Conservation (phyloP, 2,329 filamentous ascomycete genomes). For the Dendryphion nanum region DNA sequence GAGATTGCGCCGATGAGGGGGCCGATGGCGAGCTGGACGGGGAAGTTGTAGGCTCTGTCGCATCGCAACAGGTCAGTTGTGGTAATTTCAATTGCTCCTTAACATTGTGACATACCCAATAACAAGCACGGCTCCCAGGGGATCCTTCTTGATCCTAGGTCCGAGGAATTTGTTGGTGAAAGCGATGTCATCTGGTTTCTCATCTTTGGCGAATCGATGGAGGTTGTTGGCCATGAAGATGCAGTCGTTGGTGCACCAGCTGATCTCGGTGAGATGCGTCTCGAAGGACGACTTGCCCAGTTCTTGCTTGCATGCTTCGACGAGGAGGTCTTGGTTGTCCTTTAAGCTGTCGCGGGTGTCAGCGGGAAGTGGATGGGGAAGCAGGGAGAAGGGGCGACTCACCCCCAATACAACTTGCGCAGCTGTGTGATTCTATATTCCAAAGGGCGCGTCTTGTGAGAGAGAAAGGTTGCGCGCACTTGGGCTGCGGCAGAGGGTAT, state of each 20-base stretch:
- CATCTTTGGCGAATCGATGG: conserved; percentile 79
- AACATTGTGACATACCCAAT: conserved; percentile 66
- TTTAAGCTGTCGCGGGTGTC: conserved; percentile 52
- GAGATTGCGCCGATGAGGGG: conserved; percentile 88
- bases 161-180: conserved; percentile 67
- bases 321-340: conserved; percentile 71
- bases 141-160: conserved; percentile 81
- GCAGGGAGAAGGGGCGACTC: conserved; percentile 13
- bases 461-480: conserved; percentile 45
- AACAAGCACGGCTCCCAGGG: conserved; percentile 76
- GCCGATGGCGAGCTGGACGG: conserved; percentile 73
- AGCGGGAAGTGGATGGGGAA: neutral
- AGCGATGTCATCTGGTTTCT: conserved; percentile 68
- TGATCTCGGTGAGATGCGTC: conserved; percentile 69
- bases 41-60: conserved; percentile 84
- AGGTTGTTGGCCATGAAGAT: conserved; percentile 75
- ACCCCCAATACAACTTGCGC: conserved; percentile 91
- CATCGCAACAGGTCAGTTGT: neutral
- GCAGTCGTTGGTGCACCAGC: conserved; percentile 79
- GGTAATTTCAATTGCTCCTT: neutral
- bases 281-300: conserved; percentile 77
- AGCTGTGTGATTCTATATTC: conserved; percentile 83
- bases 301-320: conserved; percentile 74
- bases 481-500: conserved; percentile 44
- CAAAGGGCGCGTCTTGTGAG: conserved; percentile 70